Evolutionary conservation across 352 stramenopile genomes (phyloP), one percentile per base, ranked within the genome.

Genomic region (Globisporangium emineosum): DNA sequence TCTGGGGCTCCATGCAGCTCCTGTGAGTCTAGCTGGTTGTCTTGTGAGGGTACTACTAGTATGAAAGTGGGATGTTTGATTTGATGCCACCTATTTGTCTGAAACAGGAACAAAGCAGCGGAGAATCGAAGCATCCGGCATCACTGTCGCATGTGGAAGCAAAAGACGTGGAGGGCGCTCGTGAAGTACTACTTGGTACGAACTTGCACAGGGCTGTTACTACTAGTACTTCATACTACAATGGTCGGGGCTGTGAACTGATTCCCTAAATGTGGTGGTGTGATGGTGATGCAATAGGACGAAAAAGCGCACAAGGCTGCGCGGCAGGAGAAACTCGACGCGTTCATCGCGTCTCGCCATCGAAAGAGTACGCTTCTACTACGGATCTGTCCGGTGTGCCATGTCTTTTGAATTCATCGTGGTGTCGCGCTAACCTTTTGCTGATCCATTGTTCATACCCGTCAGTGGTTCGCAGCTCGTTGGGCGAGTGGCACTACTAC

Each of bases 401-500:
- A n/a, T n/a, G 2, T 5, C 37, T 17, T 43, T 43, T 19, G 37
- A 42, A 43, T 19, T n/a, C 12, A n/a, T n/a, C n/a, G 37, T 43
- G 8, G 15, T n/a, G 4, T 6, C 8, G 13, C 3, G 8, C 37
- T 45, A 45, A 45, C 15, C 13, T 8, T 15, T 9, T n/a, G 5
- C 37, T 45, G 17, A 3, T 15, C 5, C 17, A 1, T 35, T 4
- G 2, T 2, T 37, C 7, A 10, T 15, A 35, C 54, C 40, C 9
- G 19, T 5, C n/a, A 78, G 75, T 71, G 45, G 32, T 73, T 21
- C 64, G 57, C 2, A 56, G 49, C 13, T 70, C 68, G 27, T 32
- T 78, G 51, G 47, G 61, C 25, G 72, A 68, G 50, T 90, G 81
- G 78, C 35, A 78, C 29, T 60, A 67, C 30, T 71, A 79, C 37